Conservation (phyloP, 176 grass and related monocot species). For the Carex pumila region DNA sequence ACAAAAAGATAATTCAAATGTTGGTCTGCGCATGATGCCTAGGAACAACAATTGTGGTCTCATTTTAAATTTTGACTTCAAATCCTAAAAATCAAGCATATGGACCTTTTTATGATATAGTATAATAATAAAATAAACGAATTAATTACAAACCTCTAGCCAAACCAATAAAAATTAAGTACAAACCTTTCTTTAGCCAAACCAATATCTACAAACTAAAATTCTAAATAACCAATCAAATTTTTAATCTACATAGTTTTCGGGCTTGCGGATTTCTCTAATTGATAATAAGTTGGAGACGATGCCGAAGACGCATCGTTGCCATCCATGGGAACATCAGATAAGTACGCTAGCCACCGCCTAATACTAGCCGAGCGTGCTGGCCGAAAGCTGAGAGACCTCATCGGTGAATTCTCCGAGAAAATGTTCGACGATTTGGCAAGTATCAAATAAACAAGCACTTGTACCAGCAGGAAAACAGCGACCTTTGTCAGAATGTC, state of each 20-base stretch:
- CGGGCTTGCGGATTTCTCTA: not conserved
- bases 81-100: not conserved
- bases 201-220: slow-evolving; percentile 5
- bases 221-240: slow-evolving; percentile 6
- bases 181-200: not conserved
- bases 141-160: not conserved
- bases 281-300: not conserved
- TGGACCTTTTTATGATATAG: not conserved
- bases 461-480: slow-evolving; percentile 60
- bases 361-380: slow-evolving; percentile 58
- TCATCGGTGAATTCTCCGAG: slow-evolving; percentile 27
- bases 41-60: not conserved
- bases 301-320: slow-evolving; percentile 13
- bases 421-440: slow-evolving; percentile 66
- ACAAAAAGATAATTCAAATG: not conserved
- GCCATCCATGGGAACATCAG: slow-evolving; percentile 49
- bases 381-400: slow-evolving; percentile 52
- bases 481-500: slow-evolving; percentile 45
- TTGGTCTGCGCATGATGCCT: not conserved
- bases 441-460: slow-evolving; percentile 64
- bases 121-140: not conserved
- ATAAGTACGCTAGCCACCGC: slow-evolving; percentile 45
- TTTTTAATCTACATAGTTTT: slow-evolving; percentile 4
- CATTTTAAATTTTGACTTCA: not conserved
- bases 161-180: not conserved